Evolutionary conservation across 768 basidiomycete genomes (phyloP).

Genomic region (Candolleomyces aberdarensis): DNA sequence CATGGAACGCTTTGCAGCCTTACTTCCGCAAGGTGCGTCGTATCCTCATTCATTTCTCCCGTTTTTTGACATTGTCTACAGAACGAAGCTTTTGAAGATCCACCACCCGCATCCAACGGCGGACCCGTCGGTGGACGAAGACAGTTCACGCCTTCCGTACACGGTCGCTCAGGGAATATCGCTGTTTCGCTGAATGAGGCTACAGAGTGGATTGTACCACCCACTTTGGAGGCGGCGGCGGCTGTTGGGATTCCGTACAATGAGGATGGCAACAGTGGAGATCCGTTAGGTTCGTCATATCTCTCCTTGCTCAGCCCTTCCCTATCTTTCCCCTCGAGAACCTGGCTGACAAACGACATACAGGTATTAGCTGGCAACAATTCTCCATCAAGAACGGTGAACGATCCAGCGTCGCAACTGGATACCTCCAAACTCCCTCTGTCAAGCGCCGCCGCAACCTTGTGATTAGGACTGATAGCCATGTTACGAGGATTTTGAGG

Average conservation of each 20-base stretch:
- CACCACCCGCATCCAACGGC: slow-evolving; percentile 5
- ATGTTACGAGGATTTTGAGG: background rate
- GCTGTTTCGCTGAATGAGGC: slow-evolving; percentile 14
- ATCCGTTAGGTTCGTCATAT: background rate
- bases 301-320: background rate
- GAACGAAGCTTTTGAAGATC: slow-evolving; percentile 15
- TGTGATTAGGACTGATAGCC: background rate
- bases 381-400: background rate
- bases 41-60: background rate
- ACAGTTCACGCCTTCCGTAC: slow-evolving; percentile 18
- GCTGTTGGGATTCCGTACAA: slow-evolving; percentile 4
- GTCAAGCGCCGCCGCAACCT: background rate
- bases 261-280: background rate
- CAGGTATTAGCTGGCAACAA: background rate
- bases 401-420: background rate
- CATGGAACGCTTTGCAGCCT: background rate
- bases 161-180: slow-evolving; percentile 15
- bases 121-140: no score
- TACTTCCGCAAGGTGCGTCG: background rate
- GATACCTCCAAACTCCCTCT: background rate
- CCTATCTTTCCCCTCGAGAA: background rate
- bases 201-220: slow-evolving; percentile 10
- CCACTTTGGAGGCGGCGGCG: slow-evolving; percentile 15
- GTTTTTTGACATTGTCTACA: background rate
- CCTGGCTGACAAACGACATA: background rate